Evolutionary conservation across 108 stramenopile species (phyloP).

Genomic region (Tribonema minus): DNA sequence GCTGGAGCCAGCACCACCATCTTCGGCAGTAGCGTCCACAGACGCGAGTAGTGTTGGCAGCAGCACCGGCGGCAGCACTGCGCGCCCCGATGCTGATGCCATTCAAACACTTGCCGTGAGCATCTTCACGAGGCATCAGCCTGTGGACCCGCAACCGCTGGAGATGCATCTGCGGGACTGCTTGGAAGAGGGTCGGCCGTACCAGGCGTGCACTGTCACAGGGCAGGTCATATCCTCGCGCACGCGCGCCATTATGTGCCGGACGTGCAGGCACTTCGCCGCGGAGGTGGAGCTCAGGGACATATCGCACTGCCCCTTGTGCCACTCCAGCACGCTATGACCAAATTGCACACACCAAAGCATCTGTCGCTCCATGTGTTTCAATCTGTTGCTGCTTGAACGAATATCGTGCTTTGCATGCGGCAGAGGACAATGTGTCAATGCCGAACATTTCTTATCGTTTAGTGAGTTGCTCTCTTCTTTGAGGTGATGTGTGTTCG

Average conservation of each 20-base stretch:
- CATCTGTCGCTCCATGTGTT: no score
- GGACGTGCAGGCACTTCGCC: conserved; percentile 55
- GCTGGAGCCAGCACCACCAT: no score
- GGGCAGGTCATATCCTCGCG: conserved; percentile 46
- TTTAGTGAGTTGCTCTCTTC: no score
- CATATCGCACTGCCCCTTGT: conserved; percentile 50
- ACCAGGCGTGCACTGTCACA: conserved; percentile 52
- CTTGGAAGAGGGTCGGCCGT: conserved; percentile 45
- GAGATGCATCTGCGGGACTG: conserved; percentile 26
- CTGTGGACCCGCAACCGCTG: conserved; percentile 45
- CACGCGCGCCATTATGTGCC: conserved; percentile 46
- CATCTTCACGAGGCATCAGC: conserved; percentile 45
- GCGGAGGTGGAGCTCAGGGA: conserved; percentile 47
- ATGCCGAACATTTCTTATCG: no score
- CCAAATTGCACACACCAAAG: no score
- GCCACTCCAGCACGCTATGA: no score
- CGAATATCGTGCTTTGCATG: no score
- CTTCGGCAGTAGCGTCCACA: no score
- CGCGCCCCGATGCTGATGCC: neutral
- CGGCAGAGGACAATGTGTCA: no score
- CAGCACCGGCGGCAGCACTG: neutral
- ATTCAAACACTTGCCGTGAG: conserved; percentile 47
- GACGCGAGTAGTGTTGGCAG: neutral
- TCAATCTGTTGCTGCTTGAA: no score
- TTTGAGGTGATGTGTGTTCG: no score